Conservation (phyloP, 108 stramenopile species). For the Licmophora abbreviata region DNA sequence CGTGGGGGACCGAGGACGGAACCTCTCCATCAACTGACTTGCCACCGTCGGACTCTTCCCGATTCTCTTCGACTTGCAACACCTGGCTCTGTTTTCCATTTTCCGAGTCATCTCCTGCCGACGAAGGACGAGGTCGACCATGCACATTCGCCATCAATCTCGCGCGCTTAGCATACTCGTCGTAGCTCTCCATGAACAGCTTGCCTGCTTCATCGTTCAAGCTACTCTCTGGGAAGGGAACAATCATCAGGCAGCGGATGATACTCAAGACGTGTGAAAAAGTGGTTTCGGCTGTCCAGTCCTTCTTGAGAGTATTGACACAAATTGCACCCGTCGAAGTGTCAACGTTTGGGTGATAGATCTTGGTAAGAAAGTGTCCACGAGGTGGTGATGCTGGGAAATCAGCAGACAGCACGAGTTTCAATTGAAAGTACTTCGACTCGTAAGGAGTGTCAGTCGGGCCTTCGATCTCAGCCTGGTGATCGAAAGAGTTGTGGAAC, state of each 20-base stretch:
- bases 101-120: background rate
- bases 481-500: too few species aligned
- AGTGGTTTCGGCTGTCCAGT: conserved; percentile 88
- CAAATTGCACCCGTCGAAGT: conserved; percentile 93
- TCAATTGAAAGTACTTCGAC: conserved; percentile 87
- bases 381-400: conserved; percentile 91
- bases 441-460: conserved; percentile 96
- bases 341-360: conserved; percentile 98
- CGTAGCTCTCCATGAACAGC: conserved; percentile 98
- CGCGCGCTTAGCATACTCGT: conserved; percentile 92
- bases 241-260: conserved; percentile 96
- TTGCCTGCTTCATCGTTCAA: conserved; percentile 99
- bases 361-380: conserved; percentile 96
- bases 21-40: background rate
- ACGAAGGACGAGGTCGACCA: conserved; percentile 27
- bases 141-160: conserved; percentile 92
- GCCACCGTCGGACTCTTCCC: conserved; percentile 1
- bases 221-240: conserved; percentile 97
- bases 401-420: conserved; percentile 80
- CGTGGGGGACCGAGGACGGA: conserved; percentile 1
- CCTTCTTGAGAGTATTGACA: conserved; percentile 97
- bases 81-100: background rate
- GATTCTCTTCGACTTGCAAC: background rate
- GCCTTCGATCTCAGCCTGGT: conserved; percentile 88
- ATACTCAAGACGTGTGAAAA: conserved; percentile 93